Percentiles rank a stretch among this genome's conserved stretches.
Evolutionary conservation across 2,329 filamentous ascomycete genomes (phyloP).

Genomic region (Lachnellula occidentalis): DNA sequence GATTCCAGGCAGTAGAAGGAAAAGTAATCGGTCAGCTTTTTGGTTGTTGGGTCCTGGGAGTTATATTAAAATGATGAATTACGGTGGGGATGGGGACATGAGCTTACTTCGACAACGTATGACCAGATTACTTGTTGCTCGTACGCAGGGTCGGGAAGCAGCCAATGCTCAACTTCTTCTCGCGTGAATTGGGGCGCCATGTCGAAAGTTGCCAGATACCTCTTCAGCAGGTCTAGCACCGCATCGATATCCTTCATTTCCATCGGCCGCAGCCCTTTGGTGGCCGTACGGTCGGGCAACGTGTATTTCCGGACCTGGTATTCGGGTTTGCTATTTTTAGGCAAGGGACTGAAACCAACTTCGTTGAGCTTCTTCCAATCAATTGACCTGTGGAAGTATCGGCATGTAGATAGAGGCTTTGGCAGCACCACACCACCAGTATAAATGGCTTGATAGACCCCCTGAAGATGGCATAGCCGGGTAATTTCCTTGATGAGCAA

Average conservation of each 20-base stretch:
- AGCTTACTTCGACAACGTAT: slow-evolving; percentile 75
- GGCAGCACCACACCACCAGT: slow-evolving; percentile 89
- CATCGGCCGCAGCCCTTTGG: slow-evolving; percentile 74
- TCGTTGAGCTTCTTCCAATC: slow-evolving; percentile 97
- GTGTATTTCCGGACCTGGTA: slow-evolving; percentile 84
- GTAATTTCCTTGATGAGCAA: slow-evolving; percentile 98
- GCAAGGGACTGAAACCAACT: slow-evolving; percentile 87
- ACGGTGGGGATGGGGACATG: background rate
- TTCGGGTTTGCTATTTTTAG: slow-evolving; percentile 73
- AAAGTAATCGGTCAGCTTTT: slow-evolving; percentile 92
- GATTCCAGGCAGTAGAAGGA: slow-evolving; percentile 96
- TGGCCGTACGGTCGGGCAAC: slow-evolving; percentile 68
- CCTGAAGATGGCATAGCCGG: slow-evolving; percentile 77
- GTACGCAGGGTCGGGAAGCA: slow-evolving; percentile 62
- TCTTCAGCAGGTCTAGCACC: slow-evolving; percentile 67
- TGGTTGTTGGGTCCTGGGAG: slow-evolving; percentile 49
- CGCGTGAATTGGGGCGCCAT: slow-evolving; percentile 76
- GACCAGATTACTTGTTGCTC: slow-evolving; percentile 85
- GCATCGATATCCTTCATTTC: slow-evolving; percentile 69
- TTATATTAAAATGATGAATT: slow-evolving; percentile 3
- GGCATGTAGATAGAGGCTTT: slow-evolving; percentile 84
- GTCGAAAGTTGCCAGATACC: slow-evolving; percentile 75
- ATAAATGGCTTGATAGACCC: slow-evolving; percentile 92
- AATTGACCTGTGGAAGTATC: slow-evolving; percentile 90
- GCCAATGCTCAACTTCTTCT: slow-evolving; percentile 84